These are phyloP conservation scores for Vinca minor DNA, from an alignment of 257 asterid genomes.

Conservation along the genomic window DNA sequence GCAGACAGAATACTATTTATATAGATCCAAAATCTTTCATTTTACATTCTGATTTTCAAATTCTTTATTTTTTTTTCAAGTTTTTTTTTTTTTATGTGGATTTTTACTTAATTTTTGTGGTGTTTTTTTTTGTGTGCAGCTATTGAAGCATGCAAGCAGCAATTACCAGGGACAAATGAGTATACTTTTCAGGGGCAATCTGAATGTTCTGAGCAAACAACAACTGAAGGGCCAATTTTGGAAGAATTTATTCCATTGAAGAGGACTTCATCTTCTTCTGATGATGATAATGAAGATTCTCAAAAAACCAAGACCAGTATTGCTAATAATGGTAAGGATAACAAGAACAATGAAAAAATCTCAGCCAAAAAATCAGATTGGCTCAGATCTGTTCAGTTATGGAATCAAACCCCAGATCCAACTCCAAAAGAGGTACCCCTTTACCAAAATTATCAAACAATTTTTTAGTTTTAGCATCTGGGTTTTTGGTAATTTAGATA, in stretches of 20 bases:
- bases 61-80: neutral
- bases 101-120: neutral
- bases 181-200: constrained; percentile 43
- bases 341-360: constrained; percentile 12
- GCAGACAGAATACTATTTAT: no score
- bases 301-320: constrained; percentile 14
- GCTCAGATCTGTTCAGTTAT: constrained; percentile 41
- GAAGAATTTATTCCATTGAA: constrained; percentile 44
- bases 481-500: neutral
- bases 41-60: no score
- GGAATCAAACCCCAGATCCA: constrained; percentile 46
- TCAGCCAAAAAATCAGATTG: constrained; percentile 33
- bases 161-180: constrained; percentile 38
- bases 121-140: constrained; percentile 34
- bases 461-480: constrained; percentile 6
- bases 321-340: no score
- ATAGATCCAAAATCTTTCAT: no score
- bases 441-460: no score
- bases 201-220: constrained; percentile 63
- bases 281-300: constrained; percentile 33
- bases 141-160: constrained; percentile 75
- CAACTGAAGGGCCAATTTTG: constrained; percentile 46
- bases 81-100: neutral
- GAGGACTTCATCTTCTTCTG: constrained; percentile 22
- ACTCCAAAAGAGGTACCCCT: constrained; percentile 26